Evolutionary conservation across 2,329 filamentous ascomycete genomes (phyloP).

Genomic region (Trichoderma sp.): DNA sequence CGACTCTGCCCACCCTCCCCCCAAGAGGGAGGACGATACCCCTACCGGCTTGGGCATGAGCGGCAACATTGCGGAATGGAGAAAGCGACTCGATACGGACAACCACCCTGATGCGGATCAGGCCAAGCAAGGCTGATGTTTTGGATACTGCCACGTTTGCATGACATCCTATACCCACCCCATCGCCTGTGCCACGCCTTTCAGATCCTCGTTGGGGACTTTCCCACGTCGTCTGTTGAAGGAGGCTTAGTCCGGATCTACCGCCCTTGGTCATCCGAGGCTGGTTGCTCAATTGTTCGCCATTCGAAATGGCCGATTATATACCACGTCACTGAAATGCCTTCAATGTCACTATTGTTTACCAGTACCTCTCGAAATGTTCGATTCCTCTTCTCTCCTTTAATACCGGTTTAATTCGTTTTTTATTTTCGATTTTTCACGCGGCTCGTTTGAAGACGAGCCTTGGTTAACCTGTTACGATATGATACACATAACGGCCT

Average conservation of each 20-base stretch:
- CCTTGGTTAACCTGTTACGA: conserved; percentile 19
- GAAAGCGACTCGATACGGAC: conserved; percentile 69
- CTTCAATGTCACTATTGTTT: conserved; percentile 25
- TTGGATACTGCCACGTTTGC: conserved; percentile 38
- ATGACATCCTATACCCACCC: conserved; percentile 40
- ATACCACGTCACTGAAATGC: conserved; percentile 27
- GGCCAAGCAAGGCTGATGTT: conserved; percentile 35
- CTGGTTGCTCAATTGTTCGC: conserved; percentile 21
- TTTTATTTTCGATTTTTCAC: neutral
- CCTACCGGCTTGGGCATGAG: conserved; percentile 56
- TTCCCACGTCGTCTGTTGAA: neutral
- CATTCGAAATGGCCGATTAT: conserved; percentile 1
- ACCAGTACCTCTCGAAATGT: conserved; percentile 13
- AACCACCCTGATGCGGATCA: conserved; percentile 38
- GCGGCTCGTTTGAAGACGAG: conserved; percentile 15
- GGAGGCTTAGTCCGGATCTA: neutral
- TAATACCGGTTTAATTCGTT: conserved; percentile 27
- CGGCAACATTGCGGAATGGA: conserved; percentile 77
- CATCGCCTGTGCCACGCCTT: conserved; percentile 33
- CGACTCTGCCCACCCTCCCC: conserved; percentile 52
- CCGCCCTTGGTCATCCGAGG: neutral
- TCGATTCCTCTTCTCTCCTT: conserved; percentile 31
- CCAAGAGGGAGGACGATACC: conserved; percentile 50
- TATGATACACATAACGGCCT: conserved; percentile 25
- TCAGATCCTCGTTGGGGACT: neutral